A percentile compares a stretch with the other conserved stretches of the same genome.
Evolutionary conservation across 75 land plant genomes (phyloP).

Genomic region (Pinus tabuliformis): DNA sequence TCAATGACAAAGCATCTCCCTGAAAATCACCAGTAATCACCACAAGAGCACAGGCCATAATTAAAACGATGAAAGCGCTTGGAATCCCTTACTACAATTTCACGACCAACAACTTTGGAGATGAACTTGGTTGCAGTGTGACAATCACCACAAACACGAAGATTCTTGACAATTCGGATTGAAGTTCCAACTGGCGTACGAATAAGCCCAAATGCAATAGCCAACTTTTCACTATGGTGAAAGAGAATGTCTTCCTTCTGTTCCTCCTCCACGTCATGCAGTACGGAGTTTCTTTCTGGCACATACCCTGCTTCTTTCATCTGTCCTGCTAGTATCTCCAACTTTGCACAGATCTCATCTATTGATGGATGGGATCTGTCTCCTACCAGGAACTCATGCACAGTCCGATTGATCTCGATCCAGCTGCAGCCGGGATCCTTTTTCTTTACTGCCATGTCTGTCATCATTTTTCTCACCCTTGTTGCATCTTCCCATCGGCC

Average conservation of each 20-base stretch:
- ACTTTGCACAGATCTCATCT: constrained; percentile 42
- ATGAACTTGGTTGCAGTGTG: constrained; percentile 32
- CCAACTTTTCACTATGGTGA: constrained; percentile 71
- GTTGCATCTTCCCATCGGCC: constrained; percentile 51
- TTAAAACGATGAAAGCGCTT: constrained; percentile 40
- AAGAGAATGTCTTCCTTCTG: constrained; percentile 45
- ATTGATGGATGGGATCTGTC: constrained; percentile 45
- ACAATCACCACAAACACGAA: constrained; percentile 32
- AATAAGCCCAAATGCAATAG: constrained; percentile 42
- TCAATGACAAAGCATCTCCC: no score
- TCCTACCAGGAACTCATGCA: constrained; percentile 50
- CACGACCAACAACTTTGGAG: constrained; percentile 19
- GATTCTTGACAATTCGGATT: constrained; percentile 34
- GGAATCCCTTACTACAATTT: constrained; percentile 33
- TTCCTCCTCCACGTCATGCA: constrained; percentile 45
- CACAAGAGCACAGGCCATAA: constrained; percentile 41
- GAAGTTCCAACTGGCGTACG: constrained; percentile 19
- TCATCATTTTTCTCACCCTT: constrained; percentile 36
- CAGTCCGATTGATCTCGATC: constrained; percentile 46
- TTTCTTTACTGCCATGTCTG: constrained; percentile 28
- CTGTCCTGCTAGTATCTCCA: constrained; percentile 42
- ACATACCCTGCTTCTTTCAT: constrained; percentile 40
- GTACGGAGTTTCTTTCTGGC: constrained; percentile 34
- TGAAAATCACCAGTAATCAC: constrained; percentile 18
- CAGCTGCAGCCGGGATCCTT: constrained; percentile 63